These are phyloP conservation scores for Vanrija humicola DNA, from an alignment of 1,284 basidiomycete genomes.

Conservation along the genomic window DNA sequence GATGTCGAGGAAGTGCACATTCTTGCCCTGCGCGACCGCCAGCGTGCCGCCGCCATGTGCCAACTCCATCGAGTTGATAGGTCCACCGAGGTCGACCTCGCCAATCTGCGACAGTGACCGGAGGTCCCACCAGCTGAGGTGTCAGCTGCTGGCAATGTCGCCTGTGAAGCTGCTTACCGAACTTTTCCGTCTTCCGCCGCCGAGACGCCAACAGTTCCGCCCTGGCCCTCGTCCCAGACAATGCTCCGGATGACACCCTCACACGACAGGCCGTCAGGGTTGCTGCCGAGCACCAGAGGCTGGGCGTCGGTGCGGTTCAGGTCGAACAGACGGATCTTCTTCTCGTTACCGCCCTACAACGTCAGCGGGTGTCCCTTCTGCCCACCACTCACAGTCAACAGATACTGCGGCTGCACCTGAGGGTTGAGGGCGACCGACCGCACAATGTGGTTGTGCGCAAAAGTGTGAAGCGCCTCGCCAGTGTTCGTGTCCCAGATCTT, in stretches of 20 bases:
- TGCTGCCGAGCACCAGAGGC: slow-evolving; percentile 69
- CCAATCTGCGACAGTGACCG: slow-evolving; percentile 69
- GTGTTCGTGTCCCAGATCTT: slow-evolving; percentile 98
- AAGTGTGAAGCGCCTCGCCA: slow-evolving; percentile 81
- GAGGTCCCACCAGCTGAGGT: slow-evolving; percentile 88
- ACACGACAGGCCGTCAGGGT: slow-evolving; percentile 58
- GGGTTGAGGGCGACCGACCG: slow-evolving; percentile 76
- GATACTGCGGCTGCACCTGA: slow-evolving; percentile 45
- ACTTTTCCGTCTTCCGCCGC: slow-evolving; percentile 88
- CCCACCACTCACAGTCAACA: slow-evolving; percentile 40
- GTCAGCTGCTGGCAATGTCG: not conserved
- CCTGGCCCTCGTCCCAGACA: slow-evolving; percentile 73
- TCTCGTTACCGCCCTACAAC: slow-evolving; percentile 89
- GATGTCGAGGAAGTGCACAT: slow-evolving; percentile 70
- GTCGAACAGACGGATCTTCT: slow-evolving; percentile 94
- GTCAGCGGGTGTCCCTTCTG: not conserved
- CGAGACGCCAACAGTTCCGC: slow-evolving; percentile 71
- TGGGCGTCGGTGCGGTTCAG: slow-evolving; percentile 74
- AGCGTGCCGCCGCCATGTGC: slow-evolving; percentile 78
- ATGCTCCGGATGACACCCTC: slow-evolving; percentile 88
- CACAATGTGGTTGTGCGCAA: slow-evolving; percentile 97
- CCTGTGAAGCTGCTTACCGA: slow-evolving; percentile 58
- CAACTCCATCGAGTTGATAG: slow-evolving; percentile 91
- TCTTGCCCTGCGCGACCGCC: slow-evolving; percentile 85
- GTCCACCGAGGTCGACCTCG: slow-evolving; percentile 66